Percentiles rank a stretch among this genome's conserved stretches.
Evolutionary conservation across 352 stramenopile species (phyloP).

Genomic region (Nothophytophthora sp.): DNA sequence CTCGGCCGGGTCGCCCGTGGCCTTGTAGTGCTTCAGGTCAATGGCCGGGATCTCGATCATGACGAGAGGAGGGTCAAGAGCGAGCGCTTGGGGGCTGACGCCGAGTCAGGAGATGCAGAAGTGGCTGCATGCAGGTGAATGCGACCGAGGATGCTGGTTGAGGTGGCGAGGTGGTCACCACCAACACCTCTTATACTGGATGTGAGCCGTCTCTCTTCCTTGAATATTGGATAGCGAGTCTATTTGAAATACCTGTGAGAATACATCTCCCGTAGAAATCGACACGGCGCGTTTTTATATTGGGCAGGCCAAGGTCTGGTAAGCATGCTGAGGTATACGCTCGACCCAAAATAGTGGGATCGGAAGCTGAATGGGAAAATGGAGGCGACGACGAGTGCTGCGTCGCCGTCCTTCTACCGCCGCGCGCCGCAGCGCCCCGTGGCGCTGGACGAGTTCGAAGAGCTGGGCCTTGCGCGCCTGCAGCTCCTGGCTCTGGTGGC

Average conservation of each 20-base stretch:
- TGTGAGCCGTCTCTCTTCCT: no score
- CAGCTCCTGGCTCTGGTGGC: slow-evolving; percentile 40
- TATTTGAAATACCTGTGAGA: background rate
- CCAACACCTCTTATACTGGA: background rate
- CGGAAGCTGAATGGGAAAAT: no score
- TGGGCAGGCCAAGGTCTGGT: no score
- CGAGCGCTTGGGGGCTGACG: background rate
- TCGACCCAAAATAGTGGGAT: background rate
- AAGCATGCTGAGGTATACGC: background rate
- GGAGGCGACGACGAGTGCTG: no score
- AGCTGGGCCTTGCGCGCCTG: slow-evolving; percentile 72
- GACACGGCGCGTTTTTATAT: background rate
- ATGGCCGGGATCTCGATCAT: slow-evolving; percentile 86
- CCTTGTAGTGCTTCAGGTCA: slow-evolving; percentile 82
- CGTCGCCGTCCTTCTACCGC: slow-evolving; percentile 93
- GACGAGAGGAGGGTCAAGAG: background rate
- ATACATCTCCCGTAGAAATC: background rate
- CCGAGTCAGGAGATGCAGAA: slow-evolving; percentile 8
- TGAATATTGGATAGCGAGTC: background rate
- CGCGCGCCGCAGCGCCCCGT: slow-evolving; percentile 85
- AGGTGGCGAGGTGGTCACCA: no score
- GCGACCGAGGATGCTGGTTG: no score
- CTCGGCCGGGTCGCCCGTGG: slow-evolving; percentile 61
- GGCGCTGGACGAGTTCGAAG: slow-evolving; percentile 95
- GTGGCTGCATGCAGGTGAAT: background rate